Conservation (phyloP, 225 moss, liverwort and hornwort genomes). For the Physcomitrellopsis africana region DNA sequence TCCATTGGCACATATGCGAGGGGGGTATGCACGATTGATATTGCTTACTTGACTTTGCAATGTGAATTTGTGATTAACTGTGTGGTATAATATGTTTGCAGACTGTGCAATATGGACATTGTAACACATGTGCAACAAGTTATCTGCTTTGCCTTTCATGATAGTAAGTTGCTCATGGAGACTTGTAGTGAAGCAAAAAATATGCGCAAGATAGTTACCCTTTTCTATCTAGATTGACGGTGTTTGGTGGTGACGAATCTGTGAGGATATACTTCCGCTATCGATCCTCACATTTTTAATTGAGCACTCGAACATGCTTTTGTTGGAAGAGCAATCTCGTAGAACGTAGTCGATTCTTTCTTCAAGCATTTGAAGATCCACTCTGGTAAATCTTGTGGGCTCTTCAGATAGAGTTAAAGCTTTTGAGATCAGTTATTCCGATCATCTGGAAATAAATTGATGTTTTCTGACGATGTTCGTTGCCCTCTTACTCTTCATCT, state of each 20-base stretch:
- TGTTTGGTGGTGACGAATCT: constrained; percentile 32
- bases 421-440: not conserved
- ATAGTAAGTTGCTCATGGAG: constrained; percentile 99
- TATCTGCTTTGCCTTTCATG: constrained; percentile 98
- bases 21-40: too few species aligned
- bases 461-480: constrained; percentile 1
- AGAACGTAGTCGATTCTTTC: constrained; percentile 46
- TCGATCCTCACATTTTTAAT: constrained; percentile 46
- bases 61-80: constrained; percentile 21
- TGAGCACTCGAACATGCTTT: constrained; percentile 44
- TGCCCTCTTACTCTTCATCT: too few species aligned
- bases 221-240: constrained; percentile 90
- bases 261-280: constrained; percentile 35
- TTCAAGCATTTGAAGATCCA: constrained; percentile 37
- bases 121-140: constrained; percentile 99
- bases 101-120: constrained; percentile 99
- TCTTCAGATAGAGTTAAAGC: constrained; percentile 33
- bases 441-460: constrained; percentile 11
- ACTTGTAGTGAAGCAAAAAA: constrained; percentile 98
- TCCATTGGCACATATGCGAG: not conserved
- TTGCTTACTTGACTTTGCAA: too few species aligned
- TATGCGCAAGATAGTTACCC: constrained; percentile 94
- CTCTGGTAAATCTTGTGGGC: constrained; percentile 19
- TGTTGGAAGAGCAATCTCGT: constrained; percentile 24
- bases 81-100: constrained; percentile 37